These are phyloP conservation scores for Fusarium keratoplasticum DNA, from an alignment of 2,329 filamentous ascomycete species.

Conservation along the genomic window DNA sequence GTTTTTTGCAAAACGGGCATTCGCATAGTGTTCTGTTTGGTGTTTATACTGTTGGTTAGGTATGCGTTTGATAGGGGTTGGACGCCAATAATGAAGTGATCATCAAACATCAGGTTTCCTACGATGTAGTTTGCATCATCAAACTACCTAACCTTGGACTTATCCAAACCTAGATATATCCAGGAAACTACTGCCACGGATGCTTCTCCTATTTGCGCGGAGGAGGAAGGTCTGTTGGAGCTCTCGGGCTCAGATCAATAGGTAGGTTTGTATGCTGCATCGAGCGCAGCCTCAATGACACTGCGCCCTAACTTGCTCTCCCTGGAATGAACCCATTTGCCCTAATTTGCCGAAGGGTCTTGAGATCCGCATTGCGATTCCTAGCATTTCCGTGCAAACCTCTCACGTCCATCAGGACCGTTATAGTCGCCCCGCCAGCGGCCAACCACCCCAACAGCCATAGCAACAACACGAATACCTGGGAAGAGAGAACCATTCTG, in stretches of 20 bases:
- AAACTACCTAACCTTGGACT: not conserved
- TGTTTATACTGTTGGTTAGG: not conserved
- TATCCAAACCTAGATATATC: not conserved
- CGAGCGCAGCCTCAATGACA: not conserved
- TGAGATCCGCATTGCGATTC: too few species aligned
- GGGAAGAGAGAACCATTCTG: not conserved
- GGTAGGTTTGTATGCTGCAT: not conserved
- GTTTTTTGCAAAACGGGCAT: not conserved
- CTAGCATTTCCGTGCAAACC: not conserved
- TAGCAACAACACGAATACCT: not conserved
- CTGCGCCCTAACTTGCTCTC: not conserved
- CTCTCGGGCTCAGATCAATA: not conserved
- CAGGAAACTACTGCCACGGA: not conserved
- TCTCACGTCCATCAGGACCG: not conserved
- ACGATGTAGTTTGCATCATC: not conserved
- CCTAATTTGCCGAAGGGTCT: not conserved
- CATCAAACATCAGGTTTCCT: not conserved
- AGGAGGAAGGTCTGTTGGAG: not conserved
- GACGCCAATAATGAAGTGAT: not conserved
- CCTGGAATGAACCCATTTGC: not conserved
- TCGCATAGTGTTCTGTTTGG: not conserved
- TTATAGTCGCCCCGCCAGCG: not conserved
- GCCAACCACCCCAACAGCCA: not conserved
- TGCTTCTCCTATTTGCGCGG: not conserved
- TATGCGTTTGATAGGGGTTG: not conserved